Evolutionary conservation across 2,329 filamentous ascomycete genomes (phyloP), one percentile per base, ranked within the genome.

Genomic region (Apiospora malaysiana): DNA sequence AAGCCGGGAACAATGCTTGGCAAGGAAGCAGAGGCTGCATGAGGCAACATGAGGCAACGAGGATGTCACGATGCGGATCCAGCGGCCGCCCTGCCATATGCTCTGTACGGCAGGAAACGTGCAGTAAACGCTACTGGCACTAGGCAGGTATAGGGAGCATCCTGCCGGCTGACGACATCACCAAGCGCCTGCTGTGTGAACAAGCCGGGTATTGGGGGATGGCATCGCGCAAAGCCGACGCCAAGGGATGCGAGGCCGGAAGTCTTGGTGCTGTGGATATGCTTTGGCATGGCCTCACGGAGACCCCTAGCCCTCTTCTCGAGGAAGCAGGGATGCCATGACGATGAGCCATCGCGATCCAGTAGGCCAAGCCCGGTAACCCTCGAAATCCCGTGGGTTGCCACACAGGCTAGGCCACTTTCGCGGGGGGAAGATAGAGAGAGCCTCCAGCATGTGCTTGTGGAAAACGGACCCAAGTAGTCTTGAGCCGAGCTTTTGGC

Each of bases 241-340:
- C 68, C 70, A 73, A 77, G 73, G 59, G 68, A 69, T 70, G 74
- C 76, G 73, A 77, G 68, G 71, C 75, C 74, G 74, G 76, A 75
- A 73, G 71, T 69, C 72, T 63, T 63, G 56, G 56, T 63, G 56
- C 51, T 59, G 51, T 59, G 51, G 51, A 21, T 59, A 59, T 59
- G 51, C 51, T 59, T 1, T 21, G 27, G 23, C 21, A 27, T 59
- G 25, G 49, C 56, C 56, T 32, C 37, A 40, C 56, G 56, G 56
- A 63, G 40, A 18, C 21, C 56, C 56, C 56, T 63, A 63, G 56
- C 32, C 56, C 16, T 21, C 18, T 18, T 63, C 32, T 40, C 56
- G 1, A 63, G 32, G 32, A 9, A 69, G 71, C 73, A 74, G 32
- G 71, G 73, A 72, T 73, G 6, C 56, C 56, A 63, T 63, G 56